Base-by-base conservation (phyloP, 2,329 filamentous ascomycete genomes). In the Trichoderma polysporum region DNA sequence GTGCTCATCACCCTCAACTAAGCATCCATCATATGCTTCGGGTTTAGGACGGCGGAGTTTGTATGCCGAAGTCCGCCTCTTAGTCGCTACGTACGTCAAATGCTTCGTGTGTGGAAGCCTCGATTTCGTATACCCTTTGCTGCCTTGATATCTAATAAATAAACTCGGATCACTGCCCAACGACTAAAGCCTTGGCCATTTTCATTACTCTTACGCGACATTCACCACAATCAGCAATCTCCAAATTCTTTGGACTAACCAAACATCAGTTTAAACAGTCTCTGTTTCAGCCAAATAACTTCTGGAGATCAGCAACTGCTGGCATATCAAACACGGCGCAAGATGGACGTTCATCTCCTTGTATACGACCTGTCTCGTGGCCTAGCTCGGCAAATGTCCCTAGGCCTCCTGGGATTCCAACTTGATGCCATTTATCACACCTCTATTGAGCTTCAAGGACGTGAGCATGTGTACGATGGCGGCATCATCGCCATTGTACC, bases 401-500 rank as follows among this genome's bases (percentile, higher is more conserved):
- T 80, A 80, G 78, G 82, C 68, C 71, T 84, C 64, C 77, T 89
- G 10, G 80, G 85, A 17, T 84, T 87, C 70, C 81, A 85, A 61
- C 92, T 97, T 58, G 94, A 98, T 77, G 95, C 95, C 63, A 88
- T 99, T 62, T 98, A 98, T 73, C 95, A 99, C 77, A 98, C 95
- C 0, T 92, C 94, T 0, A 89, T 99, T 63, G 90, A 97, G 49
- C 83, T 98, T 45, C 86, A 89, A 61, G 89, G 90, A n/a, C 85
- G 90, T 59, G 95, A 99, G 79, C 97, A 97, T 77, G 87, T 94
- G 73, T 98, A 94, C 72, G 94, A 97, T 68, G 89, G 91, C 65
- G 93, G 93, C 65, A 90, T 98, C 61, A 91, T 97, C 73, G 89
- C 89, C 63, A 93, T 94, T 68, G 80, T 82, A 10, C 92, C 95